phyloP scores from a whole-genome alignment of 495 filamentous ascomycete species.

The Annulohypoxylon bovei region DNA sequence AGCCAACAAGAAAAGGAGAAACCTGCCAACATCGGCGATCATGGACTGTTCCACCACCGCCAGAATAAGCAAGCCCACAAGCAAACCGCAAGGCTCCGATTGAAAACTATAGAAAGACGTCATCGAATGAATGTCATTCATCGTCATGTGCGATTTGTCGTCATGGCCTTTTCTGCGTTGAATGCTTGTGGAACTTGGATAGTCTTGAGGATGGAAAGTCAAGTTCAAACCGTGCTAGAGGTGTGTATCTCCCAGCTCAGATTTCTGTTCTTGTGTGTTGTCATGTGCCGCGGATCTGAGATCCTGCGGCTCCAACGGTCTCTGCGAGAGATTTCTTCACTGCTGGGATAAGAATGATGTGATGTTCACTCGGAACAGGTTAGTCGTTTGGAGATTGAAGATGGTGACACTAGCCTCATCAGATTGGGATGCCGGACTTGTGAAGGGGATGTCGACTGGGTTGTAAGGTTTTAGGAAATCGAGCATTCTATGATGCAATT shows the following conservation, averaged over 20 bases:
- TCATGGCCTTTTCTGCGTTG: constrained; percentile 45
- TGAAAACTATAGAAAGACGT: constrained; percentile 64
- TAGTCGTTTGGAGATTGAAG: neutral
- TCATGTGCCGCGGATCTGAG: constrained; percentile 38
- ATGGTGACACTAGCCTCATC: constrained; percentile 1
- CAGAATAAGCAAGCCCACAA: constrained; percentile 19
- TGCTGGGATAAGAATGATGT: constrained; percentile 22
- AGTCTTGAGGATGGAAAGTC: constrained; percentile 36
- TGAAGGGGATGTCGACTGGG: neutral
- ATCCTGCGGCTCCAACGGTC: constrained; percentile 37
- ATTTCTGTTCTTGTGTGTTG: constrained; percentile 55
- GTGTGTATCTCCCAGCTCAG: constrained; percentile 49
- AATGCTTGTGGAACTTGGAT: constrained; percentile 12
- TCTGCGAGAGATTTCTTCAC: constrained; percentile 38
- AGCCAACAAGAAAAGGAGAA: constrained; percentile 34
- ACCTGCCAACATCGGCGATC: constrained; percentile 16
- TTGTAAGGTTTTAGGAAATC: neutral
- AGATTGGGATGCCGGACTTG: neutral
- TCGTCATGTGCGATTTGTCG: constrained; percentile 38
- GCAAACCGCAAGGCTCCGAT: constrained; percentile 58
- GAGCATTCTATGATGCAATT: neutral
- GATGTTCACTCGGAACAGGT: neutral
- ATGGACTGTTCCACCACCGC: constrained; percentile 8
- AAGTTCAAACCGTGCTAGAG: constrained; percentile 27
- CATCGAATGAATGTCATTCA: constrained; percentile 47